Base-by-base conservation (phyloP, 305 asterid species). In the Fraxinus sp. region DNA sequence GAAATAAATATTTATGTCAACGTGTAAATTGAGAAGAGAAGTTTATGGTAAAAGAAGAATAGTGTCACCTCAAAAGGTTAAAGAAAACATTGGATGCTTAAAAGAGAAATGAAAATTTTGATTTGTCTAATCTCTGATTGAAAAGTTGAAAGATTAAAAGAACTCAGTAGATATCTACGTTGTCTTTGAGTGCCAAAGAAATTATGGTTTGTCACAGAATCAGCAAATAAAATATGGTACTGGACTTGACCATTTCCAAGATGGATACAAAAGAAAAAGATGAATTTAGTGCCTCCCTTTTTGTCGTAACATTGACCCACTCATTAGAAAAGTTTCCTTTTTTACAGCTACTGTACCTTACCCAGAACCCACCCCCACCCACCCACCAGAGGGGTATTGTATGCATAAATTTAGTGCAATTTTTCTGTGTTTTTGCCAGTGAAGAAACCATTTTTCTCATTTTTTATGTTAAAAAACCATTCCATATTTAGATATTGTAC, bases 161-260 rank as follows among this genome's bases (percentile, higher is more conserved):
- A 82, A 81, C 76, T 28, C 77, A 0, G 79, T 82, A 83, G 94
- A 92, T 89, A 73, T 93, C 93, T 91, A 86, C 57, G 74, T 89
- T 94, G 98, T 95, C 97, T 74, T 89, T 80, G 83, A 88, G 93
- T 83, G 88, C 44, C 79, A 82, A 88, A 86, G 84, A 86, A 83
- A 90, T 81, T 94, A 88, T 86, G 84, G 96, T 92, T 93, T 95
- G 99, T 91, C 96, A 64, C 37, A 88, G 96, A 94, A 94, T 93
- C 93, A 82, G 64, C 64, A 46, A 85, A 79, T 78, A 74, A 78
- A 78, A 83, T 18, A 35, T 28, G 68, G 44, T 32, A 78, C 72
- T 76, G 82, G 44, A 70, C 78, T 87, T 85, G 88, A 86, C 88
- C 88, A 88, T 90, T 89, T 83, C 86, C 89, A 81, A 87, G 84